Conservation (phyloP, 805 yeast genomes). For the Lachancea fermentati region DNA sequence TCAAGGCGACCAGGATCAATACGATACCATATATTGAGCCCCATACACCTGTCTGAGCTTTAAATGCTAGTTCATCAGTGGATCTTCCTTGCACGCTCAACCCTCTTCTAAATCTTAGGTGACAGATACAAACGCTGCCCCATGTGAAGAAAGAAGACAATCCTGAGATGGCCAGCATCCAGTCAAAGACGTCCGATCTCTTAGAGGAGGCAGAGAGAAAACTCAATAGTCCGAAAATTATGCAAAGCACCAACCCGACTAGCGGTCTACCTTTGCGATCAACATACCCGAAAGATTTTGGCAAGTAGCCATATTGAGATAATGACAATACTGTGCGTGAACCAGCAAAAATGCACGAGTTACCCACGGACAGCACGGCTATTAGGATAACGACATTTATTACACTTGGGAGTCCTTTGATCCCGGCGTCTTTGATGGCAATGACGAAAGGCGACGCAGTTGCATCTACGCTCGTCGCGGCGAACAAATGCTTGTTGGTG, state of each 20-base stretch:
- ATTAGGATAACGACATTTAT: constrained; percentile 64
- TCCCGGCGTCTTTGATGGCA: constrained; percentile 60
- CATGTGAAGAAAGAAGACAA: constrained; percentile 58
- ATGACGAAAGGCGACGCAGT: constrained; percentile 76
- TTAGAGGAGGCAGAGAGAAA: constrained; percentile 50
- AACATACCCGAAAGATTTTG: constrained; percentile 51
- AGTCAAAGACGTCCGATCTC: constrained; percentile 51
- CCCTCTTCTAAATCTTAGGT: constrained; percentile 60
- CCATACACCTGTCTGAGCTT: constrained; percentile 58
- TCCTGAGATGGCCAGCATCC: constrained; percentile 64
- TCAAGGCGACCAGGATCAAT: constrained; percentile 54
- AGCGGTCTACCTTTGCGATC: constrained; percentile 67
- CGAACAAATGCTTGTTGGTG: constrained; percentile 39
- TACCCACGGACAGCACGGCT: constrained; percentile 66
- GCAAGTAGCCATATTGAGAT: constrained; percentile 62
- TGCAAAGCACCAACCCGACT: constrained; percentile 48
- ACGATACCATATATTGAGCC: constrained; percentile 58
- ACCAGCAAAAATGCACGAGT: constrained; percentile 63
- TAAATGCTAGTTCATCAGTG: constrained; percentile 60
- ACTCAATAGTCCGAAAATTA: constrained; percentile 51
- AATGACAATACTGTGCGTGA: constrained; percentile 62
- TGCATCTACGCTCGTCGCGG: constrained; percentile 49
- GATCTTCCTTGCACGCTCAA: constrained; percentile 59
- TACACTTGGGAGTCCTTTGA: constrained; percentile 56
- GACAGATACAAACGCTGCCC: constrained; percentile 55